Evolutionary conservation across 2,329 filamentous ascomycete species (phyloP).

Genomic region (Alternaria arborescens): DNA sequence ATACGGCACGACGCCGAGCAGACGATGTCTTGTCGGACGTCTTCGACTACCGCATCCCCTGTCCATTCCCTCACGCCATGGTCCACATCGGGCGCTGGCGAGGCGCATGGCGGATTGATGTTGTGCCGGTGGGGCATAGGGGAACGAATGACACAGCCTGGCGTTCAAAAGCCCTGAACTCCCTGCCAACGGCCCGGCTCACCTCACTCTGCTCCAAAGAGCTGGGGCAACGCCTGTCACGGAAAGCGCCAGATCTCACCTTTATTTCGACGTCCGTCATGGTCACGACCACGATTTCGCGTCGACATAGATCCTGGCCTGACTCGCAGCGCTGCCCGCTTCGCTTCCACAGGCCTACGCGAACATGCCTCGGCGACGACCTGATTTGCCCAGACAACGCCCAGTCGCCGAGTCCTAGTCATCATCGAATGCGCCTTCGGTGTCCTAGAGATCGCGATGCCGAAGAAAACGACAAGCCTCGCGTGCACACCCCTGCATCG

Average conservation of each 20-base stretch:
- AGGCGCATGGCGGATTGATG: slow-evolving; percentile 19
- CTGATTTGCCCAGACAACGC: slow-evolving; percentile 15
- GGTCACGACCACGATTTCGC: not conserved
- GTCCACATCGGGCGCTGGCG: slow-evolving; percentile 14
- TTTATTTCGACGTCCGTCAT: not conserved
- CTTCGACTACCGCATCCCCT: slow-evolving; percentile 20
- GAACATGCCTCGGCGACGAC: slow-evolving; percentile 4
- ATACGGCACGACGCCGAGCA: slow-evolving; percentile 14
- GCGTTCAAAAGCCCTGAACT: not conserved
- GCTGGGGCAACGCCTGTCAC: not conserved
- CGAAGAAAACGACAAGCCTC: slow-evolving; percentile 14
- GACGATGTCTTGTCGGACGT: slow-evolving; percentile 27
- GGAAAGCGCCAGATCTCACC: not conserved
- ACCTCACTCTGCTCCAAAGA: not conserved
- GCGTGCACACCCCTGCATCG: slow-evolving; percentile 10
- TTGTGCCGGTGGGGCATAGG: slow-evolving; percentile 18
- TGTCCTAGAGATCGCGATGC: slow-evolving; percentile 11
- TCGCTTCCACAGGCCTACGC: not conserved
- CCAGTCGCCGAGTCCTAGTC: slow-evolving; percentile 14
- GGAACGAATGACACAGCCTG: slow-evolving; percentile 14
- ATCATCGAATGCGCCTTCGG: slow-evolving; percentile 5
- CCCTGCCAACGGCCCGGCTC: slow-evolving; percentile 15
- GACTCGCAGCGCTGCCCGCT: not conserved
- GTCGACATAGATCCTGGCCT: not conserved
- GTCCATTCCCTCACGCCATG: slow-evolving; percentile 25